Base-by-base conservation (phyloP, 176 grass and related monocot species). In the Oryza coarctata region DNA sequence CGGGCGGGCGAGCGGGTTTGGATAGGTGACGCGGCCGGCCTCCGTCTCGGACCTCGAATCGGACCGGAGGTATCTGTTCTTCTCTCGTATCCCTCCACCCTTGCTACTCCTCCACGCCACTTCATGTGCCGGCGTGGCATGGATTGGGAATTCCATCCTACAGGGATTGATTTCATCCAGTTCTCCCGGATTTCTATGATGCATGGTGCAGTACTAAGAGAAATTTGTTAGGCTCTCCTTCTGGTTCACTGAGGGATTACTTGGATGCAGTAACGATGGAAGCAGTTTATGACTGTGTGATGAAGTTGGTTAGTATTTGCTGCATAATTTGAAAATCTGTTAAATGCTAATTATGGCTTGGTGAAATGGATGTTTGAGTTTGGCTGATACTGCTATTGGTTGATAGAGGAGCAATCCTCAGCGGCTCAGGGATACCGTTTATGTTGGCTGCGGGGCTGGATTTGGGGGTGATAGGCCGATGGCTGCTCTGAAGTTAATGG, bases 401-500 rank as follows among this genome's bases (percentile, higher is more conserved):
- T 79, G 39, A 77, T 63, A 98, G 95, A 89, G 90, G 85, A 83
- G 65, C 8, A 84, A 91, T 84, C 90, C 92, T 80, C 38, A n/a
- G 36, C 73, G 86, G 43, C 44, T 45, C 65, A 94, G 92, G 86
- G 80, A 93, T 73, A 91, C 82, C 77, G 88, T 98, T 67, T 81
- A 74, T 74, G 82, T 98, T 73, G 95, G 88, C 45, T 98, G 95
- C 67, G 95, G 95, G 34, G 95, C 95, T 55, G 95, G 95, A 25
- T 98, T 98, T 90, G 90, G 86, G 6, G 95, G 95, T 62, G 92
- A 98, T 68, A 84, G 95, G 73, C 82, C 82, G 17, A 70, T 77
- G 76, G 92, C 88, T 30, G 92, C 95, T 82, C 83, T 91, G 31
- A 98, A 93, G 60, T 81, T 95, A 49, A 85, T 98, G 62, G 20